Evolutionary conservation across 345 rosid species (phyloP).

Genomic region (Eucalyptus virginea): DNA sequence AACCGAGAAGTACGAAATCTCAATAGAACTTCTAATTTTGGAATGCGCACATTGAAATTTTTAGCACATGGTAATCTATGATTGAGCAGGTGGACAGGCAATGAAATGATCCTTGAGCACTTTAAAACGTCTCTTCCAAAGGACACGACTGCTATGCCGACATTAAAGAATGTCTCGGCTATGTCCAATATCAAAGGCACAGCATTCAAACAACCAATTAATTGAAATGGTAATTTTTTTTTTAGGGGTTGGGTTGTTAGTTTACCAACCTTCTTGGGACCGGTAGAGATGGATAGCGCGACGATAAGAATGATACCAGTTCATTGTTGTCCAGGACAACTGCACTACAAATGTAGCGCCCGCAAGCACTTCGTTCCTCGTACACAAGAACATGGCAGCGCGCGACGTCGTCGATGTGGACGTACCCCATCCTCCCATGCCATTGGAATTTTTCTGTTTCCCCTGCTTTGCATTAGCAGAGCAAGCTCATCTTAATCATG

Average conservation of each 20-base stretch:
- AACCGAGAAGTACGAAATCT: background rate
- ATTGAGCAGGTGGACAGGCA: background rate
- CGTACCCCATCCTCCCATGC: conserved; percentile 91
- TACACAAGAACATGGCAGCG: conserved; percentile 60
- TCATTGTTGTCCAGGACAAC: conserved; percentile 40
- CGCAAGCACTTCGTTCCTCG: conserved; percentile 32
- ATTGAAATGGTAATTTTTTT: background rate
- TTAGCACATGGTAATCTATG: background rate
- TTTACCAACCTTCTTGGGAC: conserved; percentile 41
- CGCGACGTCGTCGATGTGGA: conserved; percentile 90
- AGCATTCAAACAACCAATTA: background rate
- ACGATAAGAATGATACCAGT: conserved; percentile 32
- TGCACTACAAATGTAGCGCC: conserved; percentile 70
- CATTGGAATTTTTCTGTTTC: conserved; percentile 52
- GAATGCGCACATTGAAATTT: background rate
- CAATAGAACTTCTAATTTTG: background rate
- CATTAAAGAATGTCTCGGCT: background rate
- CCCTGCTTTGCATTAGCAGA: conserved; percentile 15
- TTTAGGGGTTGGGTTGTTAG: background rate
- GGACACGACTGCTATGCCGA: background rate
- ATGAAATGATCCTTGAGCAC: background rate
- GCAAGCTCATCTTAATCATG: background rate
- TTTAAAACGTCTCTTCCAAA: background rate
- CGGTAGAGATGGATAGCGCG: conserved; percentile 51
- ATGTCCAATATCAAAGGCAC: background rate